These are phyloP conservation scores for Geotrichum klebahnii DNA, from an alignment of 1,139 yeast species.

Conservation along the genomic window DNA sequence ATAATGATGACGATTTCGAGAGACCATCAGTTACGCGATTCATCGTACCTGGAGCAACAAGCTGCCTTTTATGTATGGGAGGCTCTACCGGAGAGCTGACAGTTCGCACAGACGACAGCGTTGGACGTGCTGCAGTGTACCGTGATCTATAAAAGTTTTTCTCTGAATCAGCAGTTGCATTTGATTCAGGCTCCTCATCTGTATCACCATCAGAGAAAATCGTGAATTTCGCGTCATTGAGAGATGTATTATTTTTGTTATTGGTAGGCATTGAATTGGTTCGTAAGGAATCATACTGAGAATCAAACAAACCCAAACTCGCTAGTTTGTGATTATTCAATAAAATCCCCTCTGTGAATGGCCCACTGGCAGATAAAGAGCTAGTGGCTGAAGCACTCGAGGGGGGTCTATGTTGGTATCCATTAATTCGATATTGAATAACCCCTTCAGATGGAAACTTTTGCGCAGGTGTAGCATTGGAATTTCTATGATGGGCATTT, in stretches of 20 bases:
- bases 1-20: neutral
- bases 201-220: conserved; percentile 13
- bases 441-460: conserved; percentile 10
- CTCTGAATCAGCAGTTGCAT: neutral
- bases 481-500: too few species aligned
- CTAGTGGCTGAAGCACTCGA: neutral
- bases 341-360: conserved; percentile 4
- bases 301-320: conserved; percentile 1
- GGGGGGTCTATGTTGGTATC: conserved; percentile 6
- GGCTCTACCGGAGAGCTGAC: neutral
- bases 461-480: neutral
- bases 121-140: conserved; percentile 4
- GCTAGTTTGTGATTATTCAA: conserved; percentile 6
- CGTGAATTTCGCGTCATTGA: conserved; percentile 1
- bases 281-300: conserved; percentile 1
- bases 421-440: conserved; percentile 6
- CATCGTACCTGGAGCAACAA: neutral
- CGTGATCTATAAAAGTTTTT: conserved; percentile 1
- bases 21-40: neutral
- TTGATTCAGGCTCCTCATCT: conserved; percentile 11
- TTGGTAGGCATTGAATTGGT: conserved; percentile 1
- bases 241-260: neutral
- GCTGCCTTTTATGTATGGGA: conserved; percentile 1
- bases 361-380: neutral
- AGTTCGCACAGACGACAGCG: conserved; percentile 6